Evolutionary conservation across 2,329 filamentous ascomycete species (phyloP).

Genomic region (Sclerotinia minor): DNA sequence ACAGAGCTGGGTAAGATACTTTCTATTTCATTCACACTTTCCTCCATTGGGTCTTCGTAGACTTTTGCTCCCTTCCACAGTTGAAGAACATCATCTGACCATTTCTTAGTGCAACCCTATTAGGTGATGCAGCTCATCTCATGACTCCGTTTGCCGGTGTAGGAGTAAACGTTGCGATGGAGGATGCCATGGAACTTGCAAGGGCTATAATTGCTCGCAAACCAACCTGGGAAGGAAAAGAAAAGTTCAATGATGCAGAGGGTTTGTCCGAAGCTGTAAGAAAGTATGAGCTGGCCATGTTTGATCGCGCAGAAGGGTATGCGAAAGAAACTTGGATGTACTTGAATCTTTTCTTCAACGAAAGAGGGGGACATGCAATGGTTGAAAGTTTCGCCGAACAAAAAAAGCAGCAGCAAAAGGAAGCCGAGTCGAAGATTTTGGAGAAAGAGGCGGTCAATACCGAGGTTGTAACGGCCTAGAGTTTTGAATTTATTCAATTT

Average conservation of each 20-base stretch:
- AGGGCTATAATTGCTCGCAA: conserved; percentile 37
- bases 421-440: conserved; percentile 7
- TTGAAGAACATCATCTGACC: conserved; percentile 39
- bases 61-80: background rate
- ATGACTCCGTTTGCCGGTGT: conserved; percentile 48
- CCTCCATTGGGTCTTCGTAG: conserved; percentile 18
- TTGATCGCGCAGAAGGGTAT: conserved; percentile 26
- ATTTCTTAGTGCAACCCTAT: conserved; percentile 46
- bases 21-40: background rate
- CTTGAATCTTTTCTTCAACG: conserved; percentile 28
- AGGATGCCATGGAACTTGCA: conserved; percentile 47
- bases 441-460: background rate
- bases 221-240: conserved; percentile 35
- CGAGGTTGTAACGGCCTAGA: background rate
- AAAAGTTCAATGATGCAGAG: conserved; percentile 22
- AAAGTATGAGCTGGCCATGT: conserved; percentile 30
- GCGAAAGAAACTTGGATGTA: conserved; percentile 27
- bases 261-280: conserved; percentile 24
- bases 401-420: conserved; percentile 11
- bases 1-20: conserved; percentile 28
- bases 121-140: conserved; percentile 52
- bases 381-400: conserved; percentile 18
- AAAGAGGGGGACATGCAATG: conserved; percentile 21
- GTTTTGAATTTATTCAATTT: background rate
- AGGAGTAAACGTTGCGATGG: conserved; percentile 50